These are phyloP conservation scores for Hymenoscyphus linearis DNA, from an alignment of 2,329 filamentous ascomycete species.

Conservation along the genomic window DNA sequence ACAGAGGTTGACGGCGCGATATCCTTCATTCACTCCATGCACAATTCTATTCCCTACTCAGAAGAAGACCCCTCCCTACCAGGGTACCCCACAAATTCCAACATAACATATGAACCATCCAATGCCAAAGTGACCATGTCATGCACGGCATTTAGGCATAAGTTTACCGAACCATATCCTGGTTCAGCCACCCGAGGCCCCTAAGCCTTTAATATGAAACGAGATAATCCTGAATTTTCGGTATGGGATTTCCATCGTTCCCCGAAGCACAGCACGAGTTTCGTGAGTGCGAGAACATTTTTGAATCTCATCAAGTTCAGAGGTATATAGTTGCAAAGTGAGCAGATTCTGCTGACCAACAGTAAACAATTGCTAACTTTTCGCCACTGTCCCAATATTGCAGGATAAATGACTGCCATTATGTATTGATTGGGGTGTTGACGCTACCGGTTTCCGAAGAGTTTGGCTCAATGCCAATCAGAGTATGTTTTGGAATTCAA, in stretches of 20 bases:
- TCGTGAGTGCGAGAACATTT: background rate
- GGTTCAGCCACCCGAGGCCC: constrained; percentile 7
- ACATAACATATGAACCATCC: background rate
- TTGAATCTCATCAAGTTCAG: background rate
- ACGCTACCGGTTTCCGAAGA: background rate
- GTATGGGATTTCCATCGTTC: background rate
- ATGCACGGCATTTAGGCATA: constrained; percentile 7
- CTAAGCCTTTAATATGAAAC: background rate
- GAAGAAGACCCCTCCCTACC: background rate
- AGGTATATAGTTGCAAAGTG: background rate
- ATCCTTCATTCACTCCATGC: background rate
- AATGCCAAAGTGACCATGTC: background rate
- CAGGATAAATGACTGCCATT: background rate
- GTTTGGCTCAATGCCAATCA: background rate
- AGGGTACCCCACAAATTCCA: background rate
- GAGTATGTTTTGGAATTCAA: background rate
- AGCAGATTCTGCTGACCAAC: background rate
- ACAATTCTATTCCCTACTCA: background rate
- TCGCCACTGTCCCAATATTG: background rate
- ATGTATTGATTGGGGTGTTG: background rate
- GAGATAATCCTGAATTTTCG: background rate
- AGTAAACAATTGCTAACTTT: background rate
- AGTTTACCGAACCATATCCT: constrained; percentile 6
- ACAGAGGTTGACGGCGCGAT: background rate
- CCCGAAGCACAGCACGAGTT: constrained; percentile 1